Evolutionary conservation across 2,329 filamentous ascomycete species (phyloP).

Genomic region (Celoporthe dispersa): DNA sequence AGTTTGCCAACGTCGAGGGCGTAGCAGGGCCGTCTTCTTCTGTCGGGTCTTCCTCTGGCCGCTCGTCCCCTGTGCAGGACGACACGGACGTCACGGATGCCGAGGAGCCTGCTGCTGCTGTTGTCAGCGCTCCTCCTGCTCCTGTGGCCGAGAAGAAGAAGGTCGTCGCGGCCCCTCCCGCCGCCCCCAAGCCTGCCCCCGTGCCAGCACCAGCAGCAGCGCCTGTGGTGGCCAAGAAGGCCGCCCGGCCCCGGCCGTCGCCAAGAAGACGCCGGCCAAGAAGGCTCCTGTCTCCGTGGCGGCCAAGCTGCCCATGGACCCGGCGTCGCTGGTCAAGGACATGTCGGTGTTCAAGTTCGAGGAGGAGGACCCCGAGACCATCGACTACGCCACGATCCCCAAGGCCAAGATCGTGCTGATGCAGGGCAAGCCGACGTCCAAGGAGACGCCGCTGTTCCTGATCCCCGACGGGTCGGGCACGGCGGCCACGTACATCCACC

Average conservation of each 20-base stretch:
- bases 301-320: conserved; percentile 1
- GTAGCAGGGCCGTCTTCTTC: background rate
- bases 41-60: conserved; percentile 3
- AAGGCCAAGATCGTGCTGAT: conserved; percentile 35
- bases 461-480: conserved; percentile 37
- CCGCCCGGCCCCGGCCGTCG: background rate
- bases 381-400: conserved; percentile 23
- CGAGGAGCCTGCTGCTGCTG: conserved; percentile 8
- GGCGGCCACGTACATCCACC: conserved; percentile 35
- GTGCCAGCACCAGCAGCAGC: background rate
- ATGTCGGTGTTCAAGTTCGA: conserved; percentile 26
- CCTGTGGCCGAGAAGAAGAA: conserved; percentile 7
- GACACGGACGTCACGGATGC: conserved; percentile 20
- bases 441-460: conserved; percentile 35
- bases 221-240: background rate
- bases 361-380: conserved; percentile 24
- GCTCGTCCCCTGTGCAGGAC: conserved; percentile 13
- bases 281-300: conserved; percentile 13
- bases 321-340: conserved; percentile 24
- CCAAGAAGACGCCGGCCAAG: conserved; percentile 8
- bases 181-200: background rate
- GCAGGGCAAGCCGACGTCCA: conserved; percentile 32
- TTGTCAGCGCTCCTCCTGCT: background rate
- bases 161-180: background rate
- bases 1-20: conserved; percentile 23